Base-by-base conservation (phyloP, 148 eudicot species). In the Rhododendron henanense region DNA sequence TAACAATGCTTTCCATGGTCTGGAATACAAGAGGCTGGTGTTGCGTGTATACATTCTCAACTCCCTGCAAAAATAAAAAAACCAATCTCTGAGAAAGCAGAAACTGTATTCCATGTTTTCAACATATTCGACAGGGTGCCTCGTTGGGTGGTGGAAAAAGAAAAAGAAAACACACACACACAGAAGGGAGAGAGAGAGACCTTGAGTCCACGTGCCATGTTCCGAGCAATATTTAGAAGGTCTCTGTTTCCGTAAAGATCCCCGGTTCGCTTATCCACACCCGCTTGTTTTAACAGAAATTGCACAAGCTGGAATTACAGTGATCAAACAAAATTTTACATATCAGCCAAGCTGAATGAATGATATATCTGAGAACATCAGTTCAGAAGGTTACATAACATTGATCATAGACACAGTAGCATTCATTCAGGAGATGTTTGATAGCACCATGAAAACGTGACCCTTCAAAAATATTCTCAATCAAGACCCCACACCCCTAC, bases 141-240 rank as follows among this genome's bases (percentile, higher is more conserved):
- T 47, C 0, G 21, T 14, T 55, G 21, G 63, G 63, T 13, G 63
- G 3, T 33, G 82, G 23, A 51, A 31, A 78, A n/a, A 78, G 16
- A 44, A 10, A n/a, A 23, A 39, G 10, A 76, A 16, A 21, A 48
- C 6, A 47, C 31, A 84, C 81, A 1, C 25, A 35, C 67, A 67
- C 11, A 23, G 3, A 61, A 31, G 74, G 28, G 37, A 69, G 75
- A 69, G 75, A 28, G 37, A 69, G 75, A 80, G 84, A 96, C 99
- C 97, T 95, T 95, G 84, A 95, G 93, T 83, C 99, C 99, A 85
- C 98, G 99, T 82, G 99, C 99, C 99, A 96, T 94, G 84, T 94
- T 96, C 85, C 93, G 99, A 61, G 98, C 99, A 87, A 95, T 95
- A 85, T 94, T 96, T 84, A 96, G 80, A 63, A 96, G 89, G 90